phyloP scores from a whole-genome alignment of 2,329 filamentous ascomycete genomes.

The Gliomastix tumulicola region DNA sequence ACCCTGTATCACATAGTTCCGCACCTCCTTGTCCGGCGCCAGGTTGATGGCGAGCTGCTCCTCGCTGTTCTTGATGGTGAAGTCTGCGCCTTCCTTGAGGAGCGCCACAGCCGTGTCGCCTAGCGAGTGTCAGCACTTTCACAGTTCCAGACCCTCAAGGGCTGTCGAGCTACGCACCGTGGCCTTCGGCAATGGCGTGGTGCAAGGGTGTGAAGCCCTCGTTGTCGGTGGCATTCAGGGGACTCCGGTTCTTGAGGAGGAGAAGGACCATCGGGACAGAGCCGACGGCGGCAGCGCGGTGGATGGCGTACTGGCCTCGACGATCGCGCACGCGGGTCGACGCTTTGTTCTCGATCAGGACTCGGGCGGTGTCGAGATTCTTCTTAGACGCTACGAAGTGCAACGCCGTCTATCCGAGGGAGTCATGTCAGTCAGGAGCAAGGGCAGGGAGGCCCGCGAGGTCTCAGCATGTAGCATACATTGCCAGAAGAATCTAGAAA shows the following conservation, averaged over 20 bases:
- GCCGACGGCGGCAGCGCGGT: slow-evolving; percentile 85
- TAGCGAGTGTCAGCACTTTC: too few species aligned
- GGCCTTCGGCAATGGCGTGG: slow-evolving; percentile 73
- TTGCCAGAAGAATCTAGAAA: slow-evolving; percentile 58
- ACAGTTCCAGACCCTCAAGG: neutral
- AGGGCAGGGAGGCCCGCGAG: too few species aligned
- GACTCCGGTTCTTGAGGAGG: slow-evolving; percentile 69
- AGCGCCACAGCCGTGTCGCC: slow-evolving; percentile 78
- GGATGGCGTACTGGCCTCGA: slow-evolving; percentile 82
- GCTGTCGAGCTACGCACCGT: slow-evolving; percentile 39
- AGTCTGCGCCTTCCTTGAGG: slow-evolving; percentile 78
- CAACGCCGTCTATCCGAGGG: slow-evolving; percentile 84
- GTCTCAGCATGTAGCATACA: slow-evolving; percentile 32
- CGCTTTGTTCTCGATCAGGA: slow-evolving; percentile 69
- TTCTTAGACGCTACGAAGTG: slow-evolving; percentile 90
- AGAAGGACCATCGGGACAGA: slow-evolving; percentile 81
- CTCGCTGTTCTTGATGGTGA: slow-evolving; percentile 66
- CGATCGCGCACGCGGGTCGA: slow-evolving; percentile 76
- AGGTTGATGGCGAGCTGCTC: slow-evolving; percentile 70
- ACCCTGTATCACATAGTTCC: slow-evolving; percentile 67
- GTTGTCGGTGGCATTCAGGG: slow-evolving; percentile 74
- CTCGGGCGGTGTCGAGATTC: slow-evolving; percentile 73
- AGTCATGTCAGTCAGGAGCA: too few species aligned
- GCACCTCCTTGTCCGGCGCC: slow-evolving; percentile 78
- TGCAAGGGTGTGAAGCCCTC: slow-evolving; percentile 86